These are phyloP conservation scores for Silene noctiflora DNA, from an alignment of 179 eudicot species.

Conservation along the genomic window DNA sequence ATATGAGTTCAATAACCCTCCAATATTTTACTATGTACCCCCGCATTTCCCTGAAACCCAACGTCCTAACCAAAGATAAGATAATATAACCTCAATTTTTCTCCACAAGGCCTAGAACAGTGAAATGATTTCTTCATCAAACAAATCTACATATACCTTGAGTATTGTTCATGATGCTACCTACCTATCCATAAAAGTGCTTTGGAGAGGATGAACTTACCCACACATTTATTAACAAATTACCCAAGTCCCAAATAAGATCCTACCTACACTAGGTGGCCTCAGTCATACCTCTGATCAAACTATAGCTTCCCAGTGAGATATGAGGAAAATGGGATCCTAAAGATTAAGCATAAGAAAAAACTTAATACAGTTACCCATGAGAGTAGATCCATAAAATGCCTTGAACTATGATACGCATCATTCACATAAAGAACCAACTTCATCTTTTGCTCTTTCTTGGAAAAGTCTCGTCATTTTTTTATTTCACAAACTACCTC, in stretches of 20 bases:
- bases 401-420: background rate
- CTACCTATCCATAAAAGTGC: background rate
- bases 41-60: background rate
- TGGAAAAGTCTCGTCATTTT: background rate
- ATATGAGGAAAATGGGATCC: background rate
- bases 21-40: background rate
- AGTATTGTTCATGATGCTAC: background rate
- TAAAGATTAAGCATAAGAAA: background rate
- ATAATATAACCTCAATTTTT: background rate
- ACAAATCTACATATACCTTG: background rate
- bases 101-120: background rate
- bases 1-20: background rate
- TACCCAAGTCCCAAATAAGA: background rate
- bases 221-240: background rate
- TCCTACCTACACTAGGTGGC: background rate
- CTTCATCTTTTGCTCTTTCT: background rate
- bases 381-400: background rate
- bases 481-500: background rate
- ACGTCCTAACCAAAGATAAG: background rate
- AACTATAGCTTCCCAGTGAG: background rate
- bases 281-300: background rate
- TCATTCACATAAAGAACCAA: background rate
- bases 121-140: background rate
- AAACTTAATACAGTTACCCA: background rate
- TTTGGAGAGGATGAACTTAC: conserved; percentile 1